These are phyloP conservation scores for Cystobasidium tubakii DNA, from an alignment of 768 basidiomycete species.

Conservation along the genomic window DNA sequence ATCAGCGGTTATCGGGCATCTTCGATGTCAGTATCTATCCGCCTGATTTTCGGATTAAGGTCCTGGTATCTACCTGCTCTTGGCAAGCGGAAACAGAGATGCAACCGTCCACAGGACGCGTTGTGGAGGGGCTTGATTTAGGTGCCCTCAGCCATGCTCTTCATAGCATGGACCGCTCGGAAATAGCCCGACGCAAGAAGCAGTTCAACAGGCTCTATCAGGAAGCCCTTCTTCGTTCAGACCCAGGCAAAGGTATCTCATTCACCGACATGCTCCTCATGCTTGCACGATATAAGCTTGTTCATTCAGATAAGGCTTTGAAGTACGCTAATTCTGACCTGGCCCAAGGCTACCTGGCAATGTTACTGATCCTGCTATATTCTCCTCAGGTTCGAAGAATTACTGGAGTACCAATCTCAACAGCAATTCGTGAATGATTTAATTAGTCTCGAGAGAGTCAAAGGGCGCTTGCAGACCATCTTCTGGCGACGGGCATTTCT, in stretches of 20 bases:
- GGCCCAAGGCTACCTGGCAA: not conserved
- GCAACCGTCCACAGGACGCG: constrained; percentile 46
- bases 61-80: constrained; percentile 54
- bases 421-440: constrained; percentile 74
- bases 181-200: constrained; percentile 62
- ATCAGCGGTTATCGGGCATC: constrained; percentile 66
- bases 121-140: constrained; percentile 60
- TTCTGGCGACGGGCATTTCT: constrained; percentile 32
- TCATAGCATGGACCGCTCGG: constrained; percentile 60
- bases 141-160: constrained; percentile 60
- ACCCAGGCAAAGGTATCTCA: constrained; percentile 71
- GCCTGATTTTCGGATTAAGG: constrained; percentile 59
- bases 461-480: constrained; percentile 23
- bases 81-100: not conserved
- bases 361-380: not conserved
- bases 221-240: constrained; percentile 71
- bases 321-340: constrained; percentile 61
- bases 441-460: constrained; percentile 63
- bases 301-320: constrained; percentile 79
- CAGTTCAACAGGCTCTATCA: constrained; percentile 74
- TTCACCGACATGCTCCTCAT: constrained; percentile 84
- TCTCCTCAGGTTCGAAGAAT: constrained; percentile 65
- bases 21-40: constrained; percentile 87
- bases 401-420: constrained; percentile 66
- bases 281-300: constrained; percentile 82